These are phyloP conservation scores for Cercospora sojina DNA, from an alignment of 2,329 filamentous ascomycete species.

Conservation along the genomic window DNA sequence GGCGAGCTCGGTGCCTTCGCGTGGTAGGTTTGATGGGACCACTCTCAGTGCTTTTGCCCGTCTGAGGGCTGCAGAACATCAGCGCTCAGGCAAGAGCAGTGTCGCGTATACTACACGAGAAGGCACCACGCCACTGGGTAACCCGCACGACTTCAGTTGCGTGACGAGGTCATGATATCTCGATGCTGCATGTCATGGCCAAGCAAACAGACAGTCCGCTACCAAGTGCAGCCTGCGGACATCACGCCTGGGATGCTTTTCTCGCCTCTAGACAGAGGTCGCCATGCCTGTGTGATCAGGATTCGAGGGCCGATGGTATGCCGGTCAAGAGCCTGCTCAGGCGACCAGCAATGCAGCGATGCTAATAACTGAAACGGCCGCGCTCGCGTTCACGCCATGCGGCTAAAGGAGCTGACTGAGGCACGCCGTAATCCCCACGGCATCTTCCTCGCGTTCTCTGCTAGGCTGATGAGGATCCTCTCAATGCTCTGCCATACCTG, in stretches of 20 bases:
- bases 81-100: not conserved
- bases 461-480: not conserved
- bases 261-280: not conserved
- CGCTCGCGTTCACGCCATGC: not conserved
- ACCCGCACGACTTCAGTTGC: not conserved
- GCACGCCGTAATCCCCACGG: not conserved
- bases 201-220: not conserved
- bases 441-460: not conserved
- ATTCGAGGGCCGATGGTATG: not conserved
- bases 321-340: not conserved
- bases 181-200: not conserved
- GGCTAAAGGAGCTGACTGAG: not conserved
- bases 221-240: not conserved
- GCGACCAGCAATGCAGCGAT: not conserved
- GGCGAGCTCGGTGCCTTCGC: not conserved
- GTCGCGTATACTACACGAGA: not conserved
- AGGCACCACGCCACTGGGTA: not conserved
- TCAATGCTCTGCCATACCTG: not conserved
- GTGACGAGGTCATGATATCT: not conserved
- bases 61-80: not conserved
- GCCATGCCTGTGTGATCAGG: not conserved
- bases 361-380: not conserved
- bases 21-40: not conserved
- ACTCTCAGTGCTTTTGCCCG: not conserved
- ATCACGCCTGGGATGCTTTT: not conserved